Evolutionary conservation across 345 rosid genomes (phyloP), one percentile per base, ranked within the genome.

Genomic region (Salix purpurea): DNA sequence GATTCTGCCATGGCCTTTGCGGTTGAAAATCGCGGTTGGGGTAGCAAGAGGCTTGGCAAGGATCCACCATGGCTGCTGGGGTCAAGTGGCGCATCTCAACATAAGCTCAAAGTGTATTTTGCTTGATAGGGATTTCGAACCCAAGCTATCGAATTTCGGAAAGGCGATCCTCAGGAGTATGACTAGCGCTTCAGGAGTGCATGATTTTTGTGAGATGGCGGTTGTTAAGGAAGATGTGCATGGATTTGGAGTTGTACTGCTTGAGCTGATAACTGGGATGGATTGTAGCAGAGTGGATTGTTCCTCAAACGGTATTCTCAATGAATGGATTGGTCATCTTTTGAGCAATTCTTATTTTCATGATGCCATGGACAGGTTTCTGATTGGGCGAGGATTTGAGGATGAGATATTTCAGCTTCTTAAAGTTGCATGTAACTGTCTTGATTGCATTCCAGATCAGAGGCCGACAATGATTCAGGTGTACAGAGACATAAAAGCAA

Each of bases 251-350:
- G 36, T 79, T 18, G 42, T 82, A 76, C 76, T 40, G 44, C 44
- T 40, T 40, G 44, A 84, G 70, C 71, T 81, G 32, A 58, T 84
- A 3, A 84, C 83, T 8, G 71, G 85, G 66, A 76, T 81, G 64
- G 79, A 60, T 65, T 71, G 69, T 1, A 78, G 68, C 30, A 66
- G 28, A 40, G 14, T 74, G 69, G 40, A 44, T 26, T 78, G 52
- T 19, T 71, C 71, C 56, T 74, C 67, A 3, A 73, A 70, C 39
- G 0, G 13, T 40, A 40, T 10, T 40, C 44, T 40, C 12, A 40
- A 30, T 23, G 80, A 66, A 67, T 75, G 56, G 78, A 73, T 42
- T 65, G n/a, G 14, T 21, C 32, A 54, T 37, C 46, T 75, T 14
- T 7, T 37, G 23, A 39, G 37, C 19, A 23, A 11, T 24, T 64